Evolutionary conservation across 176 grass and related monocot species (phyloP).

Genomic region (Avena sativa): DNA sequence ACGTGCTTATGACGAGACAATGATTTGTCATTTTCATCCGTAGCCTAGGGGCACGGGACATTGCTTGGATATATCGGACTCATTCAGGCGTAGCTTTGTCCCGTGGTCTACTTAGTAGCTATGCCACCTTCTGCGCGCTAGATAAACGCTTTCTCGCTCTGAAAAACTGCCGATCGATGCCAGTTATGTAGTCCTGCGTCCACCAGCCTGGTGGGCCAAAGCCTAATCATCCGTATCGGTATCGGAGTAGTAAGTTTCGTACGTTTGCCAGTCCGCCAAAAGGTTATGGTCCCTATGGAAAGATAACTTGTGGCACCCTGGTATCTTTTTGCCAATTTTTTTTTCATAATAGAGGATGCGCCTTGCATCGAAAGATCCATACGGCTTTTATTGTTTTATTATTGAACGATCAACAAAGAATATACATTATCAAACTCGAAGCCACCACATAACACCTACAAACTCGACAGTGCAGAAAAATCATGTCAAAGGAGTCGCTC

Average conservation of each 20-base stretch:
- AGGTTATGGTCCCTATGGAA: neutral
- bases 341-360: too few species aligned
- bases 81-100: constrained; percentile 21
- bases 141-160: neutral
- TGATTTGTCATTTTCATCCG: constrained; percentile 42
- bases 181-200: neutral
- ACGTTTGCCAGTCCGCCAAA: neutral
- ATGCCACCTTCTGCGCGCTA: neutral
- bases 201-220: neutral
- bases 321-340: too few species aligned
- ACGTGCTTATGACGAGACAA: constrained; percentile 13
- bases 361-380: too few species aligned
- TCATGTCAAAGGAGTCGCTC: too few species aligned
- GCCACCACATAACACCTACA: too few species aligned
- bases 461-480: too few species aligned
- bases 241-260: neutral
- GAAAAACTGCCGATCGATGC: neutral
- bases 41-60: constrained; percentile 28
- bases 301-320: neutral
- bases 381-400: too few species aligned
- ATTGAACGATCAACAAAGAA: too few species aligned
- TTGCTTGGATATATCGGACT: constrained; percentile 10
- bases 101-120: neutral
- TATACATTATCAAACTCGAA: too few species aligned
- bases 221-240: neutral